These are phyloP conservation scores for Coniochaeta sp. DNA, from an alignment of 2,329 filamentous ascomycete species.

Conservation along the genomic window DNA sequence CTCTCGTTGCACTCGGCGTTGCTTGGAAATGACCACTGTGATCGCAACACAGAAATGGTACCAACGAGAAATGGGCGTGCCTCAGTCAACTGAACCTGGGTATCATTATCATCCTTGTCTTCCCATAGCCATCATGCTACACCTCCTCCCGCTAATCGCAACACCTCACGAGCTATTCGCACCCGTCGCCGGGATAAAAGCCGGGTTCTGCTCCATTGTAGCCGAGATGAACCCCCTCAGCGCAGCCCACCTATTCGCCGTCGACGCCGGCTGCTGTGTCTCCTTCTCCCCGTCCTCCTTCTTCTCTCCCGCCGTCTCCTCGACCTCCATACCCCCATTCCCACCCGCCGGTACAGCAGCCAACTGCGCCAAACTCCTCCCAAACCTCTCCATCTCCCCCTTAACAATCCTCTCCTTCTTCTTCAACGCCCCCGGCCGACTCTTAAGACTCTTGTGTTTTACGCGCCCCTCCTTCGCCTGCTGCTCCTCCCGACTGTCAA, in stretches of 20 bases:
- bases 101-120: not conserved
- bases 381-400: constrained; percentile 78
- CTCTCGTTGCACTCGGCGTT: too few species aligned
- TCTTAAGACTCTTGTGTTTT: constrained; percentile 66
- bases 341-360: constrained; percentile 29
- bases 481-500: constrained; percentile 36
- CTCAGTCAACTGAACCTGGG: not conserved
- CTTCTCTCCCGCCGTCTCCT: constrained; percentile 10
- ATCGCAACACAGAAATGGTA: too few species aligned
- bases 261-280: constrained; percentile 24
- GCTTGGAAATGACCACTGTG: too few species aligned
- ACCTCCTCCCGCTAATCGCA: too few species aligned
- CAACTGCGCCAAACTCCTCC: constrained; percentile 73
- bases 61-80: too few species aligned
- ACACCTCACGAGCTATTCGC: not conserved
- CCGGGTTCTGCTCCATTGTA: constrained; percentile 84
- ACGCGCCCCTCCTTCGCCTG: constrained; percentile 52
- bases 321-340: constrained; percentile 6
- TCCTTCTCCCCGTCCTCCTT: constrained; percentile 10
- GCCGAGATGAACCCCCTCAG: constrained; percentile 76
- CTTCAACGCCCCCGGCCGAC: constrained; percentile 73
- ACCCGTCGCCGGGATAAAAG: constrained; percentile 44
- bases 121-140: not conserved
- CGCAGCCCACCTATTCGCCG: constrained; percentile 67
- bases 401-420: constrained; percentile 73